Conservation (phyloP, 768 basidiomycete genomes). For the Kwoniella mangroviensis region DNA sequence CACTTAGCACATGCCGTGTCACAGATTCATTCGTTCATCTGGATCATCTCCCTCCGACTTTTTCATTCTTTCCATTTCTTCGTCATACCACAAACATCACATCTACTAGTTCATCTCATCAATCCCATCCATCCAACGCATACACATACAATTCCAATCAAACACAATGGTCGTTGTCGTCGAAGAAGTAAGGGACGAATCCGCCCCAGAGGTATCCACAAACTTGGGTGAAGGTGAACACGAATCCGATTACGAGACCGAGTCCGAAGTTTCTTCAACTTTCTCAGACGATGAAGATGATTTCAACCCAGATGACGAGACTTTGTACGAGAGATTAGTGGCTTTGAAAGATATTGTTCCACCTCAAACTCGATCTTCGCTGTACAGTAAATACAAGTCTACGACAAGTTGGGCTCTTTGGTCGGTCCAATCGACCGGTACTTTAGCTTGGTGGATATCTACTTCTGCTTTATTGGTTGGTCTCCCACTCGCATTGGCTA, state of each 20-base stretch:
- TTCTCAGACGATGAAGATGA: constrained; percentile 70
- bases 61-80: not conserved
- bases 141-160: not conserved
- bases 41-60: not conserved
- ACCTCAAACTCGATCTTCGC: constrained; percentile 79
- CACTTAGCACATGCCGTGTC: not conserved
- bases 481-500: constrained; percentile 84
- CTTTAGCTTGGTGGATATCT: constrained; percentile 90
- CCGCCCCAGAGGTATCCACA: constrained; percentile 25
- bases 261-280: constrained; percentile 64
- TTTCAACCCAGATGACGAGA: constrained; percentile 69
- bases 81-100: constrained; percentile 1
- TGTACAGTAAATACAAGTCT: constrained; percentile 67
- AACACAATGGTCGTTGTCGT: constrained; percentile 70
- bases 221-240: constrained; percentile 60
- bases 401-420: constrained; percentile 71
- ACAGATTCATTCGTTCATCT: not conserved
- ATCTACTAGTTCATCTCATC: not conserved
- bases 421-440: constrained; percentile 75
- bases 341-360: constrained; percentile 97
- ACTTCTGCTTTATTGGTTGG: constrained; percentile 93
- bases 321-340: constrained; percentile 80
- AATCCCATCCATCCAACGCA: not conserved
- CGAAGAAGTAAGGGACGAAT: constrained; percentile 67
- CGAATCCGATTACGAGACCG: constrained; percentile 68